Percentiles rank a stretch among this genome's conserved stretches.
These are phyloP conservation scores for Trichoderma parareesei DNA, from an alignment of 495 filamentous ascomycete species.

Conservation along the genomic window DNA sequence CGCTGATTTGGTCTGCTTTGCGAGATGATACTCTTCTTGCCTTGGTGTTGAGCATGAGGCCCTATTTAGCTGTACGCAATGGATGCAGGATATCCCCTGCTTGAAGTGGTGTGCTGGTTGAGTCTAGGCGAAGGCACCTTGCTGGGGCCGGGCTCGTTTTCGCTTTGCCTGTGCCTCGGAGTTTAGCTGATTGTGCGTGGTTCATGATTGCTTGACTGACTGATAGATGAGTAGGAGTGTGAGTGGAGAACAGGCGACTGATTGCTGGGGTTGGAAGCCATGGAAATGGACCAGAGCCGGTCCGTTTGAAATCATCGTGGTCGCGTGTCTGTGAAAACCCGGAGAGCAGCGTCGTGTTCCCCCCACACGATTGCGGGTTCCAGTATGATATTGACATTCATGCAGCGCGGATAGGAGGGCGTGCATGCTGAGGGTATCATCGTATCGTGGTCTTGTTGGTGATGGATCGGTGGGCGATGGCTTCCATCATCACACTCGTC, in stretches of 20 bases:
- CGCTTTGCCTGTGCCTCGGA: too few species aligned
- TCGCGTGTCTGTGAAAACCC: slow-evolving; percentile 1
- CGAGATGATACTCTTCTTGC: neutral
- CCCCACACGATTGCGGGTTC: neutral
- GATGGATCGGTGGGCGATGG: neutral
- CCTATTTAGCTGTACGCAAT: too few species aligned
- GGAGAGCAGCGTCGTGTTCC: neutral
- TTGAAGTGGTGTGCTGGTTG: too few species aligned
- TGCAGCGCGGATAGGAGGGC: neutral
- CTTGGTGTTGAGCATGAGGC: neutral
- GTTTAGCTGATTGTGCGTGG: neutral
- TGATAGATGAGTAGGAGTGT: neutral
- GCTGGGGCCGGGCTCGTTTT: too few species aligned
- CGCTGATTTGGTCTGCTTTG: too few species aligned
- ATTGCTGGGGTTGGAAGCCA: neutral
- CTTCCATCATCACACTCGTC: neutral
- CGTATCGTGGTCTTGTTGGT: neutral
- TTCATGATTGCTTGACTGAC: neutral
- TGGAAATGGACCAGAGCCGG: neutral
- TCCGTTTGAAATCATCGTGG: neutral
- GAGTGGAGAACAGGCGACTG: neutral
- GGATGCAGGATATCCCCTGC: too few species aligned
- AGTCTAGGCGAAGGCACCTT: too few species aligned
- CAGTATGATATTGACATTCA: neutral
- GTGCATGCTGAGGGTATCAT: neutral